Evolutionary conservation across 140 eudicot genomes (phyloP).

Genomic region (Ambrosia hybrid): DNA sequence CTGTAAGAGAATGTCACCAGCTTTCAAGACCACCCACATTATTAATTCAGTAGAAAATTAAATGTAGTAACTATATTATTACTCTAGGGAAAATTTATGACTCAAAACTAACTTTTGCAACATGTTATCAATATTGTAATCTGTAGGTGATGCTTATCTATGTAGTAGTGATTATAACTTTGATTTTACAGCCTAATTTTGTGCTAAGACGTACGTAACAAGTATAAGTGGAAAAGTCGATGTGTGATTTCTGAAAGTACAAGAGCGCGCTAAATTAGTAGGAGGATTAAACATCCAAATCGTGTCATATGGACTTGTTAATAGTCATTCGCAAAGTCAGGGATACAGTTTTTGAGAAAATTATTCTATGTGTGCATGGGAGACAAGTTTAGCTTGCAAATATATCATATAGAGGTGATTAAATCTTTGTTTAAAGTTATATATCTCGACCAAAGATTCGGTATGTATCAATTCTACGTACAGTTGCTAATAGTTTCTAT

Average conservation of each 20-base stretch:
- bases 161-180: too few species aligned
- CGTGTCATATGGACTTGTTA: not conserved
- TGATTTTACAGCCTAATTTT: not conserved
- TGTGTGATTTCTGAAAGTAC: not conserved
- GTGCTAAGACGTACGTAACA: not conserved
- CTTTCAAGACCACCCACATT: constrained; percentile 22
- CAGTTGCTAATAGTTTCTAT: not conserved
- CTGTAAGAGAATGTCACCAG: constrained; percentile 29
- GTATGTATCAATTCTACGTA: not conserved
- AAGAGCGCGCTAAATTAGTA: not conserved
- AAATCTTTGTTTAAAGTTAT: too few species aligned
- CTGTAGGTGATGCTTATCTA: too few species aligned
- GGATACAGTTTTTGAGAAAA: too few species aligned
- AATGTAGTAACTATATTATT: constrained; percentile 9
- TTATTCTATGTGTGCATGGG: too few species aligned
- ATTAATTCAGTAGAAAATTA: constrained; percentile 21
- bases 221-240: not conserved
- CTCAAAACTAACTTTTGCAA: not conserved
- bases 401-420: too few species aligned
- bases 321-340: too few species aligned
- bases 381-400: too few species aligned
- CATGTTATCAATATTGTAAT: not conserved
- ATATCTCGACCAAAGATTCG: too few species aligned
- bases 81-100: not conserved
- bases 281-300: not conserved